Conservation (phyloP, 2,329 filamentous ascomycete species). For the Colletotrichum sublineola region DNA sequence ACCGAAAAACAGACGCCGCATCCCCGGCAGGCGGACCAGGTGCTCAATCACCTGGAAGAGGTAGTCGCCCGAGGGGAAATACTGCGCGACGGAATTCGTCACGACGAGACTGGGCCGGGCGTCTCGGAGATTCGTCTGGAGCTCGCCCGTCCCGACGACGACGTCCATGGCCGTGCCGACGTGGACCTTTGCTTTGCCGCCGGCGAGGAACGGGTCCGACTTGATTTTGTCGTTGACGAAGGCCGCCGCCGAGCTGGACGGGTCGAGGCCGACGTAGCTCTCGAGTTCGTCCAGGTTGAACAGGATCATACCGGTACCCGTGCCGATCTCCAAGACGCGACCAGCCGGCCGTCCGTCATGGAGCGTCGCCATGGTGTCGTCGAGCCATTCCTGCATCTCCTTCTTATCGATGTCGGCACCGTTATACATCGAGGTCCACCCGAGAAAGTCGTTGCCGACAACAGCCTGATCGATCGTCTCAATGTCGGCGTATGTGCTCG, state of each 20-base stretch:
- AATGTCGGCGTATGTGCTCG: slow-evolving; percentile 40
- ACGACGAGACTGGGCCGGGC: slow-evolving; percentile 3
- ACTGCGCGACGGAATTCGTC: slow-evolving; percentile 48
- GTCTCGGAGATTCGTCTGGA: too few relatives aligned
- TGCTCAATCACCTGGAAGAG: slow-evolving; percentile 41
- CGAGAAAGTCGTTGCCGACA: slow-evolving; percentile 48
- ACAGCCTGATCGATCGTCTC: slow-evolving; percentile 21
- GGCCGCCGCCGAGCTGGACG: slow-evolving; percentile 42
- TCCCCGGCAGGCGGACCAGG: slow-evolving; percentile 17
- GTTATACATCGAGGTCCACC: slow-evolving; percentile 52
- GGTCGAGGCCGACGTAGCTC: slow-evolving; percentile 48
- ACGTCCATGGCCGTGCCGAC: slow-evolving; percentile 44
- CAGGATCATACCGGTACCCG: slow-evolving; percentile 50
- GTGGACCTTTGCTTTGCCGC: slow-evolving; percentile 42
- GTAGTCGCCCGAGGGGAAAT: slow-evolving; percentile 47
- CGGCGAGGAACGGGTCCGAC: slow-evolving; percentile 25
- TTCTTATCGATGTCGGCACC: slow-evolving; percentile 45
- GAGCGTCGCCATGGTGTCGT: slow-evolving; percentile 48
- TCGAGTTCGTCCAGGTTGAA: slow-evolving; percentile 47
- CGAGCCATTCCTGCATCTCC: slow-evolving; percentile 52
- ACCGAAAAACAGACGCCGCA: slow-evolving; percentile 42
- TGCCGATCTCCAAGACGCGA: slow-evolving; percentile 49
- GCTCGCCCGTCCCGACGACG: too few relatives aligned
- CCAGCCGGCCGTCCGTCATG: neutral
- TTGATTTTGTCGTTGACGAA: slow-evolving; percentile 43